phyloP scores from a whole-genome alignment of 129 eudicot genomes.

The Mikania micrantha region DNA sequence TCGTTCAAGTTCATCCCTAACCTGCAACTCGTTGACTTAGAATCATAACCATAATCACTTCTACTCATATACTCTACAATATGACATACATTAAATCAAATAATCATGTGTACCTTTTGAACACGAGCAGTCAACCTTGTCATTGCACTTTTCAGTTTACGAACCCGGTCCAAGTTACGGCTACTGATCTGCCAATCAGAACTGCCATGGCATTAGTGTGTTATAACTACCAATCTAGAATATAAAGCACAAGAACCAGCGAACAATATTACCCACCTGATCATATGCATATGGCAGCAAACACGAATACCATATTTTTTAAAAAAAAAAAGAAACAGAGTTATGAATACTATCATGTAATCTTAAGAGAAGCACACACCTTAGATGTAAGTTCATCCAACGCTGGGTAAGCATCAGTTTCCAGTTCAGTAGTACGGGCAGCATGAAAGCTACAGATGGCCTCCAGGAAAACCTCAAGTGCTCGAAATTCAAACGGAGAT shows the following conservation, averaged over 20 bases:
- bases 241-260: not conserved
- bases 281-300: not conserved
- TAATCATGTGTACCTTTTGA: constrained; percentile 59
- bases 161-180: constrained; percentile 83
- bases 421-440: constrained; percentile 85
- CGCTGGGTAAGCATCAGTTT: constrained; percentile 86
- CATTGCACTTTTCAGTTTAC: constrained; percentile 92
- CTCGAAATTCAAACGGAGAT: constrained; percentile 89
- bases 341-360: not conserved
- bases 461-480: constrained; percentile 87
- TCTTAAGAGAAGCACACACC: constrained; percentile 26
- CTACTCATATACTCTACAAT: not conserved
- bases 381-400: constrained; percentile 86
- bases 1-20: constrained; percentile 94
- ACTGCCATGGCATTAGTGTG: not conserved
- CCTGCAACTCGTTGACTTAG: constrained; percentile 38
- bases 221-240: not conserved
- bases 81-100: too few species aligned
- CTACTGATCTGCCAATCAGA: constrained; percentile 69
- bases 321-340: too few species aligned
- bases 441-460: constrained; percentile 87
- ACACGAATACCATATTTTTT: too few species aligned
- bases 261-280: not conserved
- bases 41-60: not conserved
- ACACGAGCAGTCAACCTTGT: constrained; percentile 90